Evolutionary conservation across 495 filamentous ascomycete species (phyloP), one percentile per base, ranked within the genome.

Genomic region (Hyaloscypha variabilis): DNA sequence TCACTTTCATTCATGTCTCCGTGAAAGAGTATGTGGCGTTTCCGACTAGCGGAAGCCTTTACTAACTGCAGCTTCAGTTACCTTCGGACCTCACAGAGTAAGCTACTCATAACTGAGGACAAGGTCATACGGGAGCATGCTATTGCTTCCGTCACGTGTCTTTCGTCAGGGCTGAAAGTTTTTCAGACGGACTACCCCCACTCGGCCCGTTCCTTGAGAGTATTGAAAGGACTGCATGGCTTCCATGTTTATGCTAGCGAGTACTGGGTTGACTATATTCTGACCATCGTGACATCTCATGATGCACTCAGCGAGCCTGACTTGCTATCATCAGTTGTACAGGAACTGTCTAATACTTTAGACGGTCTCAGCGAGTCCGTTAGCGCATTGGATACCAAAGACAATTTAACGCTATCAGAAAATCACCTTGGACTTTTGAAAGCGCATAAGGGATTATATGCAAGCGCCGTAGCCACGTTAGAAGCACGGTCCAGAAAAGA

Each of bases 1-100:
- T 73, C 11, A 46, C 67, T 10, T 77, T 77, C 28, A 75, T 77
- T 23, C 74, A 77, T 30, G 62, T 70, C 1, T 76, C 75, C 3
- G 68, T 76, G 0, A 76, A 75, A 54, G 71, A 76, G 75, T 75
- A 71, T 31, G 72, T 65, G 13, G n/a, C 25, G 70, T 46, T 46
- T 14, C 39, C 3, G 3, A 46, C 39, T 46, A 2, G 4, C 6
- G 3, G 10, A 46, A 19, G 17, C 17, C 19, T 4, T 46, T 11
- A 17, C 39, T 17, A 11, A 34, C 0, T 34, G 4, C 6, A 1
- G 0, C 39, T 46, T 46, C 6, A 46, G 17, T 1, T 46, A 46
- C 39, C 39, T 46, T 46, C 31, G 13, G 2, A 34, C 31, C 31
- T 0, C 31, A 34, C 31, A 34, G 31, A 34, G 31, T 3, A 34